Evolutionary conservation across 352 stramenopile species (phyloP), one percentile per base, ranked within the genome.

Genomic region (Globisporangium nunn): DNA sequence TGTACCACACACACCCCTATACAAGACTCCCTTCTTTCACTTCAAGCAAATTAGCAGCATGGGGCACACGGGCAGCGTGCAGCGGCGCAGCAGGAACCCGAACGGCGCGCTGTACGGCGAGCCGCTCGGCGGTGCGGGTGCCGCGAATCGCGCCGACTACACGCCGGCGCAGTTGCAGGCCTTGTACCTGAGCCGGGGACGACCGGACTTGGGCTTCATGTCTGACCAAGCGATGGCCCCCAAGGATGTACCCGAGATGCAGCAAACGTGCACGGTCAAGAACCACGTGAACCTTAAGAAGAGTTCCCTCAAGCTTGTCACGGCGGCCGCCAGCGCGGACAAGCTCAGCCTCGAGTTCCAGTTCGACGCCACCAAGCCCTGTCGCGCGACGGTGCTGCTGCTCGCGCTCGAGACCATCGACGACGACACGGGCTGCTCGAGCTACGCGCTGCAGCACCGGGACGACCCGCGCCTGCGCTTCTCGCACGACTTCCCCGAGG

Each of bases 261-360:
- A 94, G 65, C 81, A 91, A 57, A 93, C 85, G 28, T 84, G 70
- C 50, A 88, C 82, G 0, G 76, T 94, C 2, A 88, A 85, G 65
- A 94, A 88, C 62, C 74, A 91, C 62, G 82, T 92, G 56, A 94
- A 91, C 61, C 67, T 94, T 4, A 90, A 91, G 66, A 94, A 94
- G 62, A 53, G 62, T 29, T 85, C 72, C 63, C 68, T 94, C 52
- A 85, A 82, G 50, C 62, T 93, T 46, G 50, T 68, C 23, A 11
- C 35, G 35, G 35, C 35, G 35, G 62, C 62, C 12, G 52, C 59
- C 50, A 64, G 45, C 5, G 45, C 52, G 14, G 48, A 55, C 43
- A 71, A 54, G 18, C 73, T 74, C 61, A 67, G 58, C 6, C 66
- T 94, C 28, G 70, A 81, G 62, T 93, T 94, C 64, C 45, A 81